phyloP scores from a whole-genome alignment of 352 stramenopile genomes.

The Pythium rishiriense region DNA sequence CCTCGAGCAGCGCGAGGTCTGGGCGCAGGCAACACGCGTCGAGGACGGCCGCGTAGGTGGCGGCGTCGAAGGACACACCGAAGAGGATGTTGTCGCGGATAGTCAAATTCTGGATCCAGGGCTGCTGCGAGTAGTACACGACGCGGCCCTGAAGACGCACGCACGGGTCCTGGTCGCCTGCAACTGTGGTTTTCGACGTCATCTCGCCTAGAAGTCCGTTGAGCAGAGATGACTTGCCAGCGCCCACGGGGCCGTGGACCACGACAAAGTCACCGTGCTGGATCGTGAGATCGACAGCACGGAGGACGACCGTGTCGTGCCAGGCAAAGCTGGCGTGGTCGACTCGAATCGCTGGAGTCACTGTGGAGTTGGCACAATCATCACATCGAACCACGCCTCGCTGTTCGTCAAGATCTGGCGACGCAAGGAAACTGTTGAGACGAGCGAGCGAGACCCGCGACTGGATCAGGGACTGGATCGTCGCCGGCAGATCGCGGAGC shows the following conservation, averaged over 20 bases:
- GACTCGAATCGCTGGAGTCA: background rate
- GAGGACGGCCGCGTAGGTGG: slow-evolving; percentile 43
- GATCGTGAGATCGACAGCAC: background rate
- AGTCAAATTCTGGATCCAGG: slow-evolving; percentile 92
- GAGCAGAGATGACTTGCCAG: slow-evolving; percentile 33
- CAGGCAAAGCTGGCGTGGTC: slow-evolving; percentile 4
- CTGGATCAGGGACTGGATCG: slow-evolving; percentile 20
- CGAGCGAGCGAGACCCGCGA: slow-evolving; percentile 16
- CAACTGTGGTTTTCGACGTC: slow-evolving; percentile 16
- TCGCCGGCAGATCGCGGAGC: slow-evolving; percentile 13
- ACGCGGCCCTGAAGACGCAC: slow-evolving; percentile 3
- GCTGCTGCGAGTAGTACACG: slow-evolving; percentile 66
- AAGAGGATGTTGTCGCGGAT: slow-evolving; percentile 94
- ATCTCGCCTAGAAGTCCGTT: slow-evolving; percentile 19
- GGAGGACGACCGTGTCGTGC: background rate
- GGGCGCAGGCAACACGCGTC: slow-evolving; percentile 64
- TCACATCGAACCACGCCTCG: background rate
- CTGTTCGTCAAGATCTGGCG: background rate
- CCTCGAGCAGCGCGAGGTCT: slow-evolving; percentile 79
- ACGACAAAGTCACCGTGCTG: slow-evolving; percentile 30
- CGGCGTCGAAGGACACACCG: slow-evolving; percentile 42
- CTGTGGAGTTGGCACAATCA: background rate
- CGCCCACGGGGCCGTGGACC: slow-evolving; percentile 27
- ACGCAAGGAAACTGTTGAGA: background rate
- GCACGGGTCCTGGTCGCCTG: slow-evolving; percentile 8